These are phyloP conservation scores for Peronospora tabacina DNA, from an alignment of 352 stramenopile species.

Conservation along the genomic window DNA sequence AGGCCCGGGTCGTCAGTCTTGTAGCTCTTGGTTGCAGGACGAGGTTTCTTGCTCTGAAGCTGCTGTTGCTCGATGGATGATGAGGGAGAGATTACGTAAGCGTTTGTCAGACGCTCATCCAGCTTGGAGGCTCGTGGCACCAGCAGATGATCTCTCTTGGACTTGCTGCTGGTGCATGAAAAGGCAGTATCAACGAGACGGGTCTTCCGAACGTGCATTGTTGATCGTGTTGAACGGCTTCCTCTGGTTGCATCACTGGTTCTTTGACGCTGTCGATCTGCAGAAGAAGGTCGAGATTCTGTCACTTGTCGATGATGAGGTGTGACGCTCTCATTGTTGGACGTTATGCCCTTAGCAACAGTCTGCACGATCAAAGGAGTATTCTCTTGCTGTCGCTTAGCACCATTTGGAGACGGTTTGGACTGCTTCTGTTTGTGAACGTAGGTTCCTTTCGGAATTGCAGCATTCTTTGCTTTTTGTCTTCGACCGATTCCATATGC, in stretches of 20 bases:
- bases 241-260: constrained; percentile 6
- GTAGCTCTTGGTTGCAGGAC: neutral
- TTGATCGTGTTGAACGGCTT: constrained; percentile 1
- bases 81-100: constrained; percentile 19
- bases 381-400: no score
- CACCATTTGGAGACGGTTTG: no score
- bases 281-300: no score
- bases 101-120: constrained; percentile 5
- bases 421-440: no score
- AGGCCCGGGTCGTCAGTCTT: constrained; percentile 10
- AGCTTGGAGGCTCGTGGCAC: neutral
- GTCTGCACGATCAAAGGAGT: no score
- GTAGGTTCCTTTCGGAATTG: no score
- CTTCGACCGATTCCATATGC: constrained; percentile 11
- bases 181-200: neutral
- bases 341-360: no score
- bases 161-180: no score
- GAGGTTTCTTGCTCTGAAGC: constrained; percentile 6
- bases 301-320: no score
- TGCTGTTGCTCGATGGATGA: constrained; percentile 19
- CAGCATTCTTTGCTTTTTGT: constrained; percentile 8
- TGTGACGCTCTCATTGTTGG: no score
- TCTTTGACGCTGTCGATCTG: neutral
- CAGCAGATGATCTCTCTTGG: no score
- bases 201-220: neutral